A percentile compares a stretch with the other conserved stretches of the same genome.
Conservation (phyloP, 495 filamentous ascomycete genomes). For the Daldinia decipiens region DNA sequence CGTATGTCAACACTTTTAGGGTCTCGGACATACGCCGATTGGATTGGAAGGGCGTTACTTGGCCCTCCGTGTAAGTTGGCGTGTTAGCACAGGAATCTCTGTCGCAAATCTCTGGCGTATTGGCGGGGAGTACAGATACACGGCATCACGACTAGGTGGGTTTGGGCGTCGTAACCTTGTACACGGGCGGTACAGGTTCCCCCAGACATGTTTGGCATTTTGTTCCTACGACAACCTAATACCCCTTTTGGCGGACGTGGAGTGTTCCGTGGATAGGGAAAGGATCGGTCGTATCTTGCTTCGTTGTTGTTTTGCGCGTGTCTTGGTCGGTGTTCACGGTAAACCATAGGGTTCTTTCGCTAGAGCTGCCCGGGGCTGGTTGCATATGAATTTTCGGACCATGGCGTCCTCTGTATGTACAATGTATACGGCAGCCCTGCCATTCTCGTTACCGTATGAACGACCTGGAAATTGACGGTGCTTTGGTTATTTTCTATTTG, state of each 20-base stretch:
- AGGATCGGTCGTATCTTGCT: slow-evolving; percentile 20
- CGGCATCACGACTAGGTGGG: slow-evolving; percentile 29
- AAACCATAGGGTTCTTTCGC: slow-evolving; percentile 9
- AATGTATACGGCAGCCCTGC: slow-evolving; percentile 38
- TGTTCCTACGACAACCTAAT: slow-evolving; percentile 28
- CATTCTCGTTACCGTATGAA: slow-evolving; percentile 34
- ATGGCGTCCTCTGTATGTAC: slow-evolving; percentile 33
- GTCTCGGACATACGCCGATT: slow-evolving; percentile 15
- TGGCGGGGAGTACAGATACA: slow-evolving; percentile 28
- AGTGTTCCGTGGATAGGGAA: slow-evolving; percentile 32
- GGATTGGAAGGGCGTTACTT: slow-evolving; percentile 29
- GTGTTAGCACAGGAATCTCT: slow-evolving; percentile 24
- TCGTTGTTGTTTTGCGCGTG: slow-evolving; percentile 9
- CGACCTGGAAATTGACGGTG: slow-evolving; percentile 38
- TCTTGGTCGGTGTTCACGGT: slow-evolving; percentile 34
- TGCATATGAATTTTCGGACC: slow-evolving; percentile 31
- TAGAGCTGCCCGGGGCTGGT: slow-evolving; percentile 27
- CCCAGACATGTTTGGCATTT: slow-evolving; percentile 24
- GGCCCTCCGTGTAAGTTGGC: slow-evolving; percentile 36
- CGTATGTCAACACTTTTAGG: slow-evolving; percentile 20
- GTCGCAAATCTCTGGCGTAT: slow-evolving; percentile 33
- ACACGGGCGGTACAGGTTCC: slow-evolving; percentile 32
- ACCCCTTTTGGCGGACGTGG: slow-evolving; percentile 26
- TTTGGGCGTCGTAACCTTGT: slow-evolving; percentile 22
- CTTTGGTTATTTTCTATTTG: slow-evolving; percentile 21